Conservation (phyloP, 371 early-diverging fungal species). For the Rhizomucor miehei region DNA sequence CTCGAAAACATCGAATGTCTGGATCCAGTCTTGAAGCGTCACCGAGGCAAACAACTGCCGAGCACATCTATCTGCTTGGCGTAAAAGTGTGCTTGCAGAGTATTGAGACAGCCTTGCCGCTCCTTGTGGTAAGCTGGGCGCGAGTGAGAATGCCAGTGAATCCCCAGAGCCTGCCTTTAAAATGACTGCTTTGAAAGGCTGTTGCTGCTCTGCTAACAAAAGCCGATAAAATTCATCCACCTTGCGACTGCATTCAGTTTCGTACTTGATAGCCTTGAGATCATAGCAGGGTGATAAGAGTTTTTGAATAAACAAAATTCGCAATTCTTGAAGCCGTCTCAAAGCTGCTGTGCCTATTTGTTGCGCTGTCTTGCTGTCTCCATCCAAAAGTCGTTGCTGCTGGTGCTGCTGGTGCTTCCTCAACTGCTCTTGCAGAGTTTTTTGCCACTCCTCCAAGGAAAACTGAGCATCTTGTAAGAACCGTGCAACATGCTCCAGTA, state of each 20-base stretch:
- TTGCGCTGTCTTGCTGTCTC: no score
- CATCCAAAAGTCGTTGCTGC: neutral
- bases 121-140: constrained; percentile 8
- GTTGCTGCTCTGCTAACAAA: constrained; percentile 20
- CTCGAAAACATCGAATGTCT: constrained; percentile 66
- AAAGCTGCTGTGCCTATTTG: constrained; percentile 8
- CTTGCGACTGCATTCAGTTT: constrained; percentile 17
- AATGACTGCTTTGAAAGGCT: constrained; percentile 10
- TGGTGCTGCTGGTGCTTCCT: constrained; percentile 2
- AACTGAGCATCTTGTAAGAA: constrained; percentile 23
- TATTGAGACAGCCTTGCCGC: constrained; percentile 18
- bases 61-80: constrained; percentile 32
- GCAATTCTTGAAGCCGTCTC: constrained; percentile 19
- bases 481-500: constrained; percentile 23
- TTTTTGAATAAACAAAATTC: constrained; percentile 21
- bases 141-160: constrained; percentile 23
- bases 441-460: constrained; percentile 29
- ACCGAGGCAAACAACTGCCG: constrained; percentile 54
- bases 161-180: constrained; percentile 16
- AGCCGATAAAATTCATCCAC: constrained; percentile 31
- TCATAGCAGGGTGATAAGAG: constrained; percentile 38
- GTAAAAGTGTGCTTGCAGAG: constrained; percentile 23
- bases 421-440: neutral
- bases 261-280: constrained; percentile 29
- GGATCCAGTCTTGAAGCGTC: constrained; percentile 72